phyloP scores from a whole-genome alignment of 257 asterid genomes.

The Craterostigma plantagineum region DNA sequence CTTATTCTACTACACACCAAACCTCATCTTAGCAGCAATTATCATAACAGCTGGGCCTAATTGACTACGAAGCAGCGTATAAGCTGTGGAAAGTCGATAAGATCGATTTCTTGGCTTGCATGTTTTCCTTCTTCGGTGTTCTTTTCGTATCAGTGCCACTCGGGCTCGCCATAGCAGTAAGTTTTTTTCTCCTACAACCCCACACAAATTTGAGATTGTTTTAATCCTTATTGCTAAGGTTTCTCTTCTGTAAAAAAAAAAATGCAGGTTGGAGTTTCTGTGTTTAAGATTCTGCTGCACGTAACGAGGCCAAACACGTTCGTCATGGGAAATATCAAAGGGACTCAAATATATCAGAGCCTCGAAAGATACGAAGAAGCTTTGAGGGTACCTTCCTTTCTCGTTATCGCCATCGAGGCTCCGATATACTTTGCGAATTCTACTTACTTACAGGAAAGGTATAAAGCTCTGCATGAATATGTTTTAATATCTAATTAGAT shows the following conservation, averaged over 20 bases:
- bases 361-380: slow-evolving; percentile 56
- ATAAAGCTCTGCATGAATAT: no score
- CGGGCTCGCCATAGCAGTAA: slow-evolving; percentile 88
- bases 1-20: slow-evolving; percentile 71
- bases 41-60: slow-evolving; percentile 87
- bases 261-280: slow-evolving; percentile 78
- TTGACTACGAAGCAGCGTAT: slow-evolving; percentile 59
- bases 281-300: slow-evolving; percentile 76
- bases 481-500: no score
- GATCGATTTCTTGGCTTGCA: slow-evolving; percentile 73
- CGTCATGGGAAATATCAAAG: slow-evolving; percentile 58
- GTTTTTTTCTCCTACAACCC: no score
- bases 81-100: slow-evolving; percentile 89
- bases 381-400: slow-evolving; percentile 50
- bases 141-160: slow-evolving; percentile 90
- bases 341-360: slow-evolving; percentile 66
- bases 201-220: no score
- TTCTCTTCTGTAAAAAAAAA: no score
- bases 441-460: slow-evolving; percentile 89
- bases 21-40: slow-evolving; percentile 68
- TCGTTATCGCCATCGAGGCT: slow-evolving; percentile 55
- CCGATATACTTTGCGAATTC: slow-evolving; percentile 86
- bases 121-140: slow-evolving; percentile 76
- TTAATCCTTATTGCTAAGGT: no score
- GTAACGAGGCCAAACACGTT: slow-evolving; percentile 82